These are phyloP conservation scores for Solanum corneliomulleri DNA, from an alignment of 257 asterid genomes.

Conservation along the genomic window DNA sequence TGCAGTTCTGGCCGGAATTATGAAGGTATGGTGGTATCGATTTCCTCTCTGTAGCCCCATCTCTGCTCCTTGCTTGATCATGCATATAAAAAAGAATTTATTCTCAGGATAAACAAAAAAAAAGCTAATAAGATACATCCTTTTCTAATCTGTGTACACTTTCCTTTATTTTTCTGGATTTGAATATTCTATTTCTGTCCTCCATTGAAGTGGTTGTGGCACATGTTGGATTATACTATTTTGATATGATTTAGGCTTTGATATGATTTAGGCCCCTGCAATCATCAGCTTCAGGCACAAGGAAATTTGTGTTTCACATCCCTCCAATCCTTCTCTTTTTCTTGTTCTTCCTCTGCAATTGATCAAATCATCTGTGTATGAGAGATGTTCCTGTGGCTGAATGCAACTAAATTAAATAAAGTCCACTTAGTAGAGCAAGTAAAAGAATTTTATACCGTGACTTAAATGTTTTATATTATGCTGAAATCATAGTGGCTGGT, in stretches of 20 bases:
- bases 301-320: background rate
- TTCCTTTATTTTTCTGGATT: background rate
- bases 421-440: background rate
- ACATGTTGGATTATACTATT: background rate
- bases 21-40: constrained; percentile 55
- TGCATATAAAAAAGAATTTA: background rate
- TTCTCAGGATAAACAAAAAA: background rate
- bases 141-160: background rate
- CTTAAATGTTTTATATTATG: background rate
- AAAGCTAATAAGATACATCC: background rate
- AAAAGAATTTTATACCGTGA: background rate
- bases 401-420: background rate
- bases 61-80: background rate
- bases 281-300: background rate
- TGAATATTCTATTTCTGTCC: background rate
- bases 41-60: constrained; percentile 1
- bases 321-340: background rate
- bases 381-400: background rate
- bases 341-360: background rate
- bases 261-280: background rate
- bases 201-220: background rate
- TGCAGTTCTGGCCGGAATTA: constrained; percentile 99
- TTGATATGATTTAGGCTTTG: background rate
- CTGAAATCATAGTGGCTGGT: background rate
- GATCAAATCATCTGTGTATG: background rate